Base-by-base conservation (phyloP, 1,284 basidiomycete species). In the Marasmius oreades region DNA sequence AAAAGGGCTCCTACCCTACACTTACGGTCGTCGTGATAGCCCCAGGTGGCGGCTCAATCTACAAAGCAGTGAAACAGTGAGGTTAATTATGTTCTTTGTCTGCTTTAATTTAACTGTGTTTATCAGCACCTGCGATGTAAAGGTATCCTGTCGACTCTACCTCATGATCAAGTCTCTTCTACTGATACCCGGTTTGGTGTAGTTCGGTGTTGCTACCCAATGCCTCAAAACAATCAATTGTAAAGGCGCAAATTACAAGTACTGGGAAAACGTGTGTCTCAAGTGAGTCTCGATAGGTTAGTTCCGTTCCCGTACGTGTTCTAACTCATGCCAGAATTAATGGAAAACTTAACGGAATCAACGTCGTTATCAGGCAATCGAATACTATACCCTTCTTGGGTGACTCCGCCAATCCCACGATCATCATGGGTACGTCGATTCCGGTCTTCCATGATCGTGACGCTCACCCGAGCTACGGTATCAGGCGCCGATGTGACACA, bases 321-420 rank as follows among this genome's bases (percentile, higher is more conserved):
- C n/a, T 1, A 26, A 31, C 12, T n/a, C 3, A 50, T 33, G 23
- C 8, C 26, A 92, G 90, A 67, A 78, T 92, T 62, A 92, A 92
- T 63, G 88, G 88, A 22, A 92, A 92, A 67, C 74, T 92, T 0
- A 90, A 89, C 18, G 89, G 90, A 0, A 85, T 90, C 64, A 92
- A 92, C 65, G 81, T 79, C 2, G 76, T 91, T 44, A 87, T 86
- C 0, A 84, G n/a, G n/a, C n/a, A 86, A 53, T 76, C 84, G 1
- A 73, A 77, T n/a, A 84, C 84, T 0, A 80, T 85, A 3, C 73
- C 79, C 0, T 50, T 50, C 14, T 72, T 89, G n/a, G 80, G 81
- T 0, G 88, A 92, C 62, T 79, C 82, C 1, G 73, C 78, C 33
- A 81, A 82, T 61, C 88, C 88, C 1, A 88, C 88, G 1, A 80